Percentiles rank a stretch among this genome's conserved stretches.
Evolutionary conservation across 441 rosid genomes (phyloP).

Genomic region (Syzygium syzygioides): DNA sequence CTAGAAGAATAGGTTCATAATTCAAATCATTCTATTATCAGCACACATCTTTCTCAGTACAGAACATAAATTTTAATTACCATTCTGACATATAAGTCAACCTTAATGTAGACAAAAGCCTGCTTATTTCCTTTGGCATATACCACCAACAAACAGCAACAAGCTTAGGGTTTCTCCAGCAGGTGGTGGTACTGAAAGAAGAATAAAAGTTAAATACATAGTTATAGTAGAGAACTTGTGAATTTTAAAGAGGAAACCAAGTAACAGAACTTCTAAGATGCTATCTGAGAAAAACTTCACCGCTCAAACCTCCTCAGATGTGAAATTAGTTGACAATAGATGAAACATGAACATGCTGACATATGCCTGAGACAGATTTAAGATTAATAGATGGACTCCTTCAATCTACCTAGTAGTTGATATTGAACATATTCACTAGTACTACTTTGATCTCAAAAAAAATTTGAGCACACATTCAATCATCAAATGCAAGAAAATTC

Average conservation of each 20-base stretch:
- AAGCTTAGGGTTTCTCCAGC: neutral
- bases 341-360: neutral
- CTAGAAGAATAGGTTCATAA: neutral
- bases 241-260: neutral
- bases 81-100: neutral
- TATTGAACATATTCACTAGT: neutral
- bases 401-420: neutral
- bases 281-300: neutral
- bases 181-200: neutral
- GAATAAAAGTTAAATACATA: neutral
- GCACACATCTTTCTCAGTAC: neutral
- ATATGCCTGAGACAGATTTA: neutral
- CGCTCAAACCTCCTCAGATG: neutral
- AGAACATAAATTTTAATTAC: neutral
- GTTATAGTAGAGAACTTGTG: neutral
- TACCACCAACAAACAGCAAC: neutral
- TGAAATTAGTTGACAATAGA: neutral
- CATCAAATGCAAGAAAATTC: neutral
- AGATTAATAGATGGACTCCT: neutral
- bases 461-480: neutral
- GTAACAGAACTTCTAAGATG: neutral
- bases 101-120: neutral
- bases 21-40: neutral
- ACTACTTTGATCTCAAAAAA: neutral
- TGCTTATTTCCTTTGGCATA: neutral